Conservation (phyloP, 2,329 filamentous ascomycete species). For the Venturia oleaginea region DNA sequence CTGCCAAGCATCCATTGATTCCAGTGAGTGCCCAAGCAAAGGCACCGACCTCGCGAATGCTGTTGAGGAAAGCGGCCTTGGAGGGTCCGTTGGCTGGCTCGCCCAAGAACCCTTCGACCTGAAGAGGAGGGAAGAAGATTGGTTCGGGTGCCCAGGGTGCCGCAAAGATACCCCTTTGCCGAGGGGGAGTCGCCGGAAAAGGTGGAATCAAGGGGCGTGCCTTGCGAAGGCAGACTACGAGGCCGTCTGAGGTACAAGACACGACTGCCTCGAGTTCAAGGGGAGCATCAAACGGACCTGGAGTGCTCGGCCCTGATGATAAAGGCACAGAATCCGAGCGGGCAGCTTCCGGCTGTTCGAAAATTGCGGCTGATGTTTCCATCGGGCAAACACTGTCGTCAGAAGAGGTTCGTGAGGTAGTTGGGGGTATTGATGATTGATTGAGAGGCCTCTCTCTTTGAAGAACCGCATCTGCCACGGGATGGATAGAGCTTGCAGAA, state of each 20-base stretch:
- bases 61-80: conserved; percentile 60
- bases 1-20: conserved; percentile 66
- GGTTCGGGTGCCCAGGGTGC: conserved; percentile 70
- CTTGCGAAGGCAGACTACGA: conserved; percentile 70
- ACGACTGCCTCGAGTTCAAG: conserved; percentile 83
- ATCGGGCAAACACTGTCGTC: conserved; percentile 35
- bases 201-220: conserved; percentile 63
- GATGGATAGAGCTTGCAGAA: neutral
- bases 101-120: conserved; percentile 19
- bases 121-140: conserved; percentile 37
- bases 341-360: neutral
- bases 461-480: neutral
- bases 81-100: conserved; percentile 40
- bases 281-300: conserved; percentile 24
- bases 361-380: conserved; percentile 11
- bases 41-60: conserved; percentile 77
- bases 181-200: conserved; percentile 29
- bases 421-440: neutral
- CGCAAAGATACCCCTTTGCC: conserved; percentile 61
- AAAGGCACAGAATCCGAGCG: neutral
- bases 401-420: conserved; percentile 33
- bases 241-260: conserved; percentile 79
- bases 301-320: conserved; percentile 6
- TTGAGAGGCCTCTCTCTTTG: neutral
- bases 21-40: conserved; percentile 77